Percentiles rank a stretch among this genome's conserved stretches.
These are phyloP conservation scores for Trichopus zeylanicus DNA, from an alignment of 116 monocot genomes.

Conservation along the genomic window DNA sequence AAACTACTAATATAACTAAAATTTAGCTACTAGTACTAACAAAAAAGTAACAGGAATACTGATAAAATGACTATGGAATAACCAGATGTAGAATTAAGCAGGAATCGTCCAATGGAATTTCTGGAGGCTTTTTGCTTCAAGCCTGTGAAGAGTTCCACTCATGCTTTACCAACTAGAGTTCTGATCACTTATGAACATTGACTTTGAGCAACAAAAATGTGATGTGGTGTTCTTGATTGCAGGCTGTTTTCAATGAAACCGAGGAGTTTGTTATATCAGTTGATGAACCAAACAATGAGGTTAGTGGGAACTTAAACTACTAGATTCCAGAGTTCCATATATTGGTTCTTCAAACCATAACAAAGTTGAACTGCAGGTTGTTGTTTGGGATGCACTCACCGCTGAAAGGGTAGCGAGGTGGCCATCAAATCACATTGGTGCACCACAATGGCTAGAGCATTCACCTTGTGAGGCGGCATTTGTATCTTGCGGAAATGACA, in stretches of 20 bases:
- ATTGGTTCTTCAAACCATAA: not conserved
- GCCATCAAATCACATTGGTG: conserved; percentile 73
- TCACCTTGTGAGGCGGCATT: conserved; percentile 71
- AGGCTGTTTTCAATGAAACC: conserved; percentile 87
- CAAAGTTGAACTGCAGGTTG: conserved; percentile 51
- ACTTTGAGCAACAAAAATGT: not conserved
- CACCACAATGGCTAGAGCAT: conserved; percentile 79
- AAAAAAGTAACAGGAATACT: too few relatives aligned
- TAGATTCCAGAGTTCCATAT: not conserved
- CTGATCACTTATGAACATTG: too few relatives aligned
- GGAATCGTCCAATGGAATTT: too few relatives aligned
- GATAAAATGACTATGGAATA: too few relatives aligned
- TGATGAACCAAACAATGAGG: conserved; percentile 89
- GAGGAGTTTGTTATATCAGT: conserved; percentile 81
- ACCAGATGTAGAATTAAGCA: too few relatives aligned
- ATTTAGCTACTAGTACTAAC: too few relatives aligned
- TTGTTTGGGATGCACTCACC: conserved; percentile 86
- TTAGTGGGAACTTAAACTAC: not conserved
- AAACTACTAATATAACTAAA: too few relatives aligned
- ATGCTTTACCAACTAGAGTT: too few relatives aligned
- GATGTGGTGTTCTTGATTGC: conserved; percentile 6
- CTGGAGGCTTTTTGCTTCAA: too few relatives aligned
- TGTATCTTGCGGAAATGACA: conserved; percentile 73
- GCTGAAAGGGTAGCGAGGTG: conserved; percentile 65
- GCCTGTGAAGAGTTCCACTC: too few relatives aligned